Conservation (phyloP, 129 eudicot genomes). For the Kitagawia praeruptora region DNA sequence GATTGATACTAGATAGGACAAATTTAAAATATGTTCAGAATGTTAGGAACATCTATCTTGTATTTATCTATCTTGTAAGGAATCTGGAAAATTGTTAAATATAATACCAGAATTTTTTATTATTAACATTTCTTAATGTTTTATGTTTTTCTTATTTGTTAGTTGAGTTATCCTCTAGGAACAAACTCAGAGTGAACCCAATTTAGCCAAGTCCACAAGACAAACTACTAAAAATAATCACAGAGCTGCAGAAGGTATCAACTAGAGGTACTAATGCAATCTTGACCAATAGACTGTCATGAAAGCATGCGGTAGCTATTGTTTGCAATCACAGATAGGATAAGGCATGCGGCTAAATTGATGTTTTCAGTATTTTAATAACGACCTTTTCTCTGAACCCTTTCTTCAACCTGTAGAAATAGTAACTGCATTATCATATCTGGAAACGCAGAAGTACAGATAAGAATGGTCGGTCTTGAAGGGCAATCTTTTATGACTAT, state of each 20-base stretch:
- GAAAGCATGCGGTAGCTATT: neutral
- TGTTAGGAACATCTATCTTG: no score
- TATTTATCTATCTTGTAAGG: no score
- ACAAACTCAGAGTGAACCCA: neutral
- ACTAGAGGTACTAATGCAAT: neutral
- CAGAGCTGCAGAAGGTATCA: neutral
- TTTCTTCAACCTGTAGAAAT: slow-evolving; percentile 65
- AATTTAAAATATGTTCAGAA: no score
- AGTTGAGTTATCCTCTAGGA: no score
- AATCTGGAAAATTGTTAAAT: no score
- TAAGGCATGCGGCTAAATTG: neutral
- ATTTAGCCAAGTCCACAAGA: neutral
- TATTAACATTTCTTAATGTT: no score
- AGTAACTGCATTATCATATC: slow-evolving; percentile 10
- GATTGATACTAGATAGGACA: no score
- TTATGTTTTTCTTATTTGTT: no score
- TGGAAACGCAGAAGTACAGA: neutral
- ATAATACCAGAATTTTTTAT: no score
- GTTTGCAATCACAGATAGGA: neutral
- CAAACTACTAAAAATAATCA: neutral
- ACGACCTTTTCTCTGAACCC: slow-evolving; percentile 66
- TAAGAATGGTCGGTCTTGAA: neutral
- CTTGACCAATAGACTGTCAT: neutral
- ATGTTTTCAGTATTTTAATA: neutral
- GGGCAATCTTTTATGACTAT: neutral